Percentiles rank a stretch among this genome's conserved stretches.
Evolutionary conservation across 2,329 filamentous ascomycete species (phyloP).

Genomic region (Calcarisporium arbuscula): DNA sequence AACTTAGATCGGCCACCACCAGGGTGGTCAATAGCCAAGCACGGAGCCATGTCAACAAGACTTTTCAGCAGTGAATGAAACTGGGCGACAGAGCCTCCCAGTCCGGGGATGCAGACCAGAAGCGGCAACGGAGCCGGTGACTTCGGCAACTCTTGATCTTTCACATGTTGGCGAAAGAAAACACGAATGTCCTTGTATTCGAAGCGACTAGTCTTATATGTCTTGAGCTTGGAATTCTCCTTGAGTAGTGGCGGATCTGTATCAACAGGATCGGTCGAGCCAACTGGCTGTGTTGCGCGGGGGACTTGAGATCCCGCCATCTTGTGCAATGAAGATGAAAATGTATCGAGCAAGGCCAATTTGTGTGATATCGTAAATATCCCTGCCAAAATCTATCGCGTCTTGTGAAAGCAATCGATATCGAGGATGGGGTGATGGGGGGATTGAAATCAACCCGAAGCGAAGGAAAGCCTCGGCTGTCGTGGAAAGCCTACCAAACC

Average conservation of each 20-base stretch:
- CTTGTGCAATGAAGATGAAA: neutral
- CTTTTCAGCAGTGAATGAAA: conserved; percentile 77
- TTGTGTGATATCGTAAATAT: no score
- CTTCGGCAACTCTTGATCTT: conserved; percentile 72
- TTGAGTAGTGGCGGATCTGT: conserved; percentile 76
- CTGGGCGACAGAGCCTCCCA: conserved; percentile 87
- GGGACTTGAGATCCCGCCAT: conserved; percentile 7
- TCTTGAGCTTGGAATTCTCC: conserved; percentile 64
- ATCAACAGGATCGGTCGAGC: conserved; percentile 33
- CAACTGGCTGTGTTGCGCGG: conserved; percentile 7
- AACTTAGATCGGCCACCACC: conserved; percentile 82
- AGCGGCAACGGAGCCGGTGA: conserved; percentile 71
- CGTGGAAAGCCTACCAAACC: no score
- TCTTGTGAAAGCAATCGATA: no score
- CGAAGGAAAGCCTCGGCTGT: no score
- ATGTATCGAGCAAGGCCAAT: no score
- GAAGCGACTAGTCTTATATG: conserved; percentile 64
- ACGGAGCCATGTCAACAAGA: conserved; percentile 75
- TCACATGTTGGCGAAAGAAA: conserved; percentile 76
- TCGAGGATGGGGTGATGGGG: no score
- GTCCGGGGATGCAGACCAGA: conserved; percentile 84
- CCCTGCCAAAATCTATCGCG: no score
- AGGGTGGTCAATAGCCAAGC: conserved; percentile 78
- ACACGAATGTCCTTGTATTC: conserved; percentile 73
- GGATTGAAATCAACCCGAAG: no score